A percentile compares a stretch with the other conserved stretches of the same genome.
Conservation (phyloP, 1,284 basidiomycete genomes). For the Pseudozyma thailandica region DNA sequence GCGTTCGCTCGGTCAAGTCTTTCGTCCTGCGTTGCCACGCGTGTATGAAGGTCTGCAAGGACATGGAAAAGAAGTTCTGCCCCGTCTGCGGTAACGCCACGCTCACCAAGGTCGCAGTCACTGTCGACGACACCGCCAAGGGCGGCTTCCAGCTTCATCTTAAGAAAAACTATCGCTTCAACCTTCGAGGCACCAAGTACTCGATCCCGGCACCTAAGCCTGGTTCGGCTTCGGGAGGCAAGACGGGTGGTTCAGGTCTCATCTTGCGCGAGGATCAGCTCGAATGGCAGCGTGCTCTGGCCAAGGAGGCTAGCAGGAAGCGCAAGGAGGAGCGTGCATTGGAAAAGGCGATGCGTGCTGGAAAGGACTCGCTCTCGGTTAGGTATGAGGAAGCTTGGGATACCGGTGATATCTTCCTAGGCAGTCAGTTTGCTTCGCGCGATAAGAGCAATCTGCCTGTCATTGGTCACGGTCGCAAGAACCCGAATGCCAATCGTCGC, state of each 20-base stretch:
- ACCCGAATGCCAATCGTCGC: conserved; percentile 60
- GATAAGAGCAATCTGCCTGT: conserved; percentile 52
- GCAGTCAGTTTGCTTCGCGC: conserved; percentile 32
- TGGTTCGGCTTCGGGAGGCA: conserved; percentile 70
- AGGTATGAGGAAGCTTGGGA: conserved; percentile 66
- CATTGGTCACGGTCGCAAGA: conserved; percentile 65
- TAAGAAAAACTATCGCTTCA: conserved; percentile 81
- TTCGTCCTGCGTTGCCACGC: conserved; percentile 98
- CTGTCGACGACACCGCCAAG: conserved; percentile 67
- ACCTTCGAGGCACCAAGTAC: conserved; percentile 89
- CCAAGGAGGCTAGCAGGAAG: conserved; percentile 55
- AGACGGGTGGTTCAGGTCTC: conserved; percentile 50
- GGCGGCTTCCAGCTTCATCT: conserved; percentile 61
- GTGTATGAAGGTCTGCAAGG: conserved; percentile 98
- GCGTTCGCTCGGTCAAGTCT: conserved; percentile 89
- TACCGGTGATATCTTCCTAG: conserved; percentile 60
- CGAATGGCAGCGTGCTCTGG: conserved; percentile 65
- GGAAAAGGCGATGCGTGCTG: conserved; percentile 49
- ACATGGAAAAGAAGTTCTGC: conserved; percentile 93
- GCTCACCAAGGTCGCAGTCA: conserved; percentile 88
- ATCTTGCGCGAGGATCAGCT: conserved; percentile 66
- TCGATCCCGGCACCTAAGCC: conserved; percentile 91
- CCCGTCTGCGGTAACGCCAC: conserved; percentile 96
- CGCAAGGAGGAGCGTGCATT: conserved; percentile 57
- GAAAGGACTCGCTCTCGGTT: conserved; percentile 59